Evolutionary conservation across 345 rosid species (phyloP).

Genomic region (Ailanthus altissimus): DNA sequence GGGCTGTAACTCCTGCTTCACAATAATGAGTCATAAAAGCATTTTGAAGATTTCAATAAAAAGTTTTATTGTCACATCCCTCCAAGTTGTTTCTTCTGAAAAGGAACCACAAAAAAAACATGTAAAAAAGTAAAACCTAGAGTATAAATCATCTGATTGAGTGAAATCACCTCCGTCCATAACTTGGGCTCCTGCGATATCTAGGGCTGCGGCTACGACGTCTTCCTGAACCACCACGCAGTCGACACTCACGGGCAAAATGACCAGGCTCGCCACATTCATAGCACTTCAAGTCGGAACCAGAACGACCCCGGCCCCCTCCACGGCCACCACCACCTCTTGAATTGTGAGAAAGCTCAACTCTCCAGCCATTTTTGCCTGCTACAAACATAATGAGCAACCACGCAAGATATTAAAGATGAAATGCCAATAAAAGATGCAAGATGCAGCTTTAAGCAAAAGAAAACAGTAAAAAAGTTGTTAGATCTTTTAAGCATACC

Average conservation of each 20-base stretch:
- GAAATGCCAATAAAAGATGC: neutral
- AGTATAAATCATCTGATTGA: neutral
- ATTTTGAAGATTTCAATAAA: neutral
- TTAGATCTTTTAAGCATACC: neutral
- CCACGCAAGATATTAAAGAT: neutral
- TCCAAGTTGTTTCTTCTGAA: neutral
- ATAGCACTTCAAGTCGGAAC: conserved; percentile 85
- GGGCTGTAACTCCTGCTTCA: conserved; percentile 82
- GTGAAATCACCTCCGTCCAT: conserved; percentile 63
- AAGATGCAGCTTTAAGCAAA: no score
- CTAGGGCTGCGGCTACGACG: conserved; percentile 83
- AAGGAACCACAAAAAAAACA: neutral
- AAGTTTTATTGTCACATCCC: neutral
- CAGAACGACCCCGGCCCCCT: conserved; percentile 73
- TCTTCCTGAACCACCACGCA: conserved; percentile 72
- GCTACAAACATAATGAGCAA: conserved; percentile 10
- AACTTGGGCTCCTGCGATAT: conserved; percentile 84
- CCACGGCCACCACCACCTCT: conserved; percentile 62
- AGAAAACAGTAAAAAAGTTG: neutral
- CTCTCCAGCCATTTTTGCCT: conserved; percentile 95
- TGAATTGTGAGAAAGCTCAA: conserved; percentile 83
- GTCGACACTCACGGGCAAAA: conserved; percentile 87
- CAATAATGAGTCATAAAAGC: conserved; percentile 7
- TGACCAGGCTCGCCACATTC: conserved; percentile 95
- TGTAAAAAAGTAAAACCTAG: neutral